Base-by-base conservation (phyloP, 176 grass and related monocot species). In the Cenchrus americanus region DNA sequence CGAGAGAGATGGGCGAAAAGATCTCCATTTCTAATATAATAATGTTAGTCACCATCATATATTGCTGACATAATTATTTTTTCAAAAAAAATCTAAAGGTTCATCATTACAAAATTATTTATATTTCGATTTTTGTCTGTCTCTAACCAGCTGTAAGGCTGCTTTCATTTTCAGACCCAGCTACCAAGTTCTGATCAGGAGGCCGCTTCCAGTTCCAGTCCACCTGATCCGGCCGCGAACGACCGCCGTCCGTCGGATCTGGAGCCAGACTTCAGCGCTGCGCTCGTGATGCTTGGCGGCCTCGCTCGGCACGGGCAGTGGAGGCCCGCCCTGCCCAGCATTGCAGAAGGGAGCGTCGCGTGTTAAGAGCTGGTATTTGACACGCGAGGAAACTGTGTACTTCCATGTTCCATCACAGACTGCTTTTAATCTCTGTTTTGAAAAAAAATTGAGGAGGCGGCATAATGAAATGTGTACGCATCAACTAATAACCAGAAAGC, bases 251-350 rank as follows among this genome's bases (percentile, higher is more conserved):
- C 6, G 6, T 13, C 30, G 3, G 55, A 18, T 49, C 6, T 27
- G 1, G 42, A n/a, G 49, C 58, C 42, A 10, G 1, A 47, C 22
- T 8, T 37, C 6, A 2, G 13, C 2, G 32, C 50, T 50, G 3
- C 26, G 6, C 60, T 21, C n/a, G 69, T 77, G 34, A 63, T 51
- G 73, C 30, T 55, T 21, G 64, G 51, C 11, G 50, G 6, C 19
- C 50, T 70, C 26, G 13, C 80, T 2, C 48, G 66, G 46, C 73
- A 79, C 0, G 26, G 54, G 2, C 86, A 65, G 8, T 88, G 86
- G 80, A 63, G 73, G 66, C 86, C 86, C 14, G 69, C 74, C 14
- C 62, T 88, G 55, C 86, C 69, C 17, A 83, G 72, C 80, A 88
- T 88, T 52, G 63, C 80, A 10, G 86, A 83, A 76, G 74, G 81